Base-by-base conservation (phyloP, 257 asterid genomes). In the Nicotiana paniculata region DNA sequence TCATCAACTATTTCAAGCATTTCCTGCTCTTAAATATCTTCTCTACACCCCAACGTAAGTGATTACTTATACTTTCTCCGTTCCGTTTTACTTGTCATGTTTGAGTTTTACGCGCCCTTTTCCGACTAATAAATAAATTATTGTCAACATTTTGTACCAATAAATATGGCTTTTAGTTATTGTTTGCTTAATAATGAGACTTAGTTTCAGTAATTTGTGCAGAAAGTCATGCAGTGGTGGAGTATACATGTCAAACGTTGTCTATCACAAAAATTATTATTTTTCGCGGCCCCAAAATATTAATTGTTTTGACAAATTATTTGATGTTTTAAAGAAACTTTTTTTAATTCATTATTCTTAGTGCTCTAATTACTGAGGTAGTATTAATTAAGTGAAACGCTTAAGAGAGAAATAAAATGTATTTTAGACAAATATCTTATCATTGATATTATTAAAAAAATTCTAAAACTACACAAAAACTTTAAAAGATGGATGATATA, bases 21-120 rank as follows among this genome's bases (percentile, higher is more conserved):
- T 89, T 69, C 98, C 97, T 4, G 64, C 90, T 67, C 89, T 96
- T 76, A 89, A 83, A 82, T 94, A 96, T 81, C 17, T 96, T 59
- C 16, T 96, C 28, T 93, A 92, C 63, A 90, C 98, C 12, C 98
- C 98, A 17, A 94, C 97, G 99, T 94, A 87, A 92, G 97, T 82
- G 21, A 67, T 1, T 13, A 10, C 2, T 67, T 5, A 24, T 21
- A 21, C 0, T 37, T 2, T n/a, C 1, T 43, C 51, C 2, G 51
- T 2, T 43, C 51, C 3, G 0, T 43, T 43, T 43, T 43, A 43
- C 51, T 43, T 43, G 12, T 43, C 51, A 43, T 43, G 51, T 43
- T 9, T 43, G 12, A 0, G 9, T 43, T 43, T 43, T 43, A 43
- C 12, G 9, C 51, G 12, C 1, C 12, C 3, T 9, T 9, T 43